Conservation (phyloP, 768 basidiomycete genomes). For the Baorangia bicolor region DNA sequence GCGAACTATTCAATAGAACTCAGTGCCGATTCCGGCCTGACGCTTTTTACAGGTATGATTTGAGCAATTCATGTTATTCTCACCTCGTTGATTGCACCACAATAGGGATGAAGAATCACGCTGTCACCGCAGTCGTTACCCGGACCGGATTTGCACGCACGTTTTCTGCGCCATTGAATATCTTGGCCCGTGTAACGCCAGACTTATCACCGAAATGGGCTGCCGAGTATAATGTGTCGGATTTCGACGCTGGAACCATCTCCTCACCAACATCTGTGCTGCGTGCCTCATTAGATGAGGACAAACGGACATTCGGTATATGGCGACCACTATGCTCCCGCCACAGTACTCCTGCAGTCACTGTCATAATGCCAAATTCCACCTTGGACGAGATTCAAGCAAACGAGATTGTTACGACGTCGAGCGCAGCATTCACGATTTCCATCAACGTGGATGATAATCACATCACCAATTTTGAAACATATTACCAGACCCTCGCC, state of each 20-base stretch:
- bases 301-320: no score
- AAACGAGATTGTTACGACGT: constrained; percentile 3
- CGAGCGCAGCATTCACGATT: constrained; percentile 4
- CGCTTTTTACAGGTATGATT: constrained; percentile 1
- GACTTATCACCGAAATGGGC: constrained; percentile 6
- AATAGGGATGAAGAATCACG: no score
- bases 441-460: constrained; percentile 1
- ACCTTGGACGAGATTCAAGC: constrained; percentile 4
- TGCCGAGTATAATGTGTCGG: not conserved
- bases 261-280: no score
- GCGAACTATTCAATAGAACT: constrained; percentile 8
- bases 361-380: constrained; percentile 7
- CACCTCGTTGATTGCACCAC: no score
- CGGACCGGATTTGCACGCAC: constrained; percentile 14
- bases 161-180: not conserved
- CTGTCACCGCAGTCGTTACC: constrained; percentile 1
- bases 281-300: no score
- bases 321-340: no score
- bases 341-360: not conserved
- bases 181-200: not conserved
- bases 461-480: constrained; percentile 10
- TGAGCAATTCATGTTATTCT: no score
- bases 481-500: constrained; percentile 12
- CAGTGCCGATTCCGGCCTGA: not conserved
- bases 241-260: no score